phyloP scores from a whole-genome alignment of 208 protist species.

The Phytomonas sp. region DNA sequence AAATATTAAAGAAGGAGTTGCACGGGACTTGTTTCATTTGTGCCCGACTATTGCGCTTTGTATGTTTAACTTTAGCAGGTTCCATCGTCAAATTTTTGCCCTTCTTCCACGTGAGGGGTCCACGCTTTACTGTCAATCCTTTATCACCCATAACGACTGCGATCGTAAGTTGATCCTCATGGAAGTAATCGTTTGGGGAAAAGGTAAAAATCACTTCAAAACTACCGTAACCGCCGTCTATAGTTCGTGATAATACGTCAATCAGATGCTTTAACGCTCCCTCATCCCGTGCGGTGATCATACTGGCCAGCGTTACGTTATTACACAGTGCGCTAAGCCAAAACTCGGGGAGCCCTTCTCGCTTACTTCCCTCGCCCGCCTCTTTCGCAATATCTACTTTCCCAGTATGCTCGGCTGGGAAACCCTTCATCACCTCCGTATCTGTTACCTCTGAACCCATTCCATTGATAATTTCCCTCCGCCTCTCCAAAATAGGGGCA shows the following conservation, averaged over 20 bases:
- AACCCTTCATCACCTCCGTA: conserved; percentile 61
- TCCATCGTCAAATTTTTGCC: conserved; percentile 71
- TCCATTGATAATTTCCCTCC: conserved; percentile 71
- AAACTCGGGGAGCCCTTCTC: conserved; percentile 44
- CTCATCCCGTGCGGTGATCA: conserved; percentile 74
- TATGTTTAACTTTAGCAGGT: conserved; percentile 1
- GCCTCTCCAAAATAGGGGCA: conserved; percentile 46
- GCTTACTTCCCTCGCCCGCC: conserved; percentile 8
- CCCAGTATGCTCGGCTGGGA: conserved; percentile 49
- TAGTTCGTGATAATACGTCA: conserved; percentile 43
- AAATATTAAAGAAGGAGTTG: conserved; percentile 78
- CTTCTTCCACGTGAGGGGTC: conserved; percentile 67
- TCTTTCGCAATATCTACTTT: conserved; percentile 32
- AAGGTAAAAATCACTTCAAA: conserved; percentile 78
- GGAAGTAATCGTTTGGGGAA: conserved; percentile 71
- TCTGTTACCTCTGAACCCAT: conserved; percentile 34
- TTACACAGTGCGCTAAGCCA: conserved; percentile 69
- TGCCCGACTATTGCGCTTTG: conserved; percentile 25
- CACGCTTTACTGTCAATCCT: conserved; percentile 31
- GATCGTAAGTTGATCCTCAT: conserved; percentile 58
- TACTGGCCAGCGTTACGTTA: conserved; percentile 49
- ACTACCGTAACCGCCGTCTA: conserved; percentile 50
- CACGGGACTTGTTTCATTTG: conserved; percentile 17
- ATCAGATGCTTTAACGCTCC: conserved; percentile 55
- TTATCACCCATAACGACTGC: conserved; percentile 38